phyloP scores from a whole-genome alignment of 108 stramenopile species.

The Halocafeteria seosinensis region DNA sequence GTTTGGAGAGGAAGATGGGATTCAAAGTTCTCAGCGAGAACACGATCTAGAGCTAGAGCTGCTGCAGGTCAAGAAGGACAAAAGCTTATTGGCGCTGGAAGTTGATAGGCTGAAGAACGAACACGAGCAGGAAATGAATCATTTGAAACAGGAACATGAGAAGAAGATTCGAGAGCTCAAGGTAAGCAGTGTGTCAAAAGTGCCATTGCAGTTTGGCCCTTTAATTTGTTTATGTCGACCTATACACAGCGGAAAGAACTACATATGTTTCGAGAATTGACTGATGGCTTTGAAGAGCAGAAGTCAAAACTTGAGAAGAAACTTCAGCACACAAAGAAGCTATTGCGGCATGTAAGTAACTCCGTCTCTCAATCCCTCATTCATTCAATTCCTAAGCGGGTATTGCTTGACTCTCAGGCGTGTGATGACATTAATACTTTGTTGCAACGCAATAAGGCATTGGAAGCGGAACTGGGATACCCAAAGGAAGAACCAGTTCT shows the following conservation, averaged over 20 bases:
- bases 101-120: background rate
- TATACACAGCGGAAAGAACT: background rate
- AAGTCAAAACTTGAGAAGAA: constrained; percentile 23
- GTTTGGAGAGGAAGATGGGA: background rate
- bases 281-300: background rate
- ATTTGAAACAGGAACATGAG: background rate
- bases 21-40: too few species aligned
- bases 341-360: constrained; percentile 1
- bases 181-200: too few species aligned
- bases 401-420: too few species aligned
- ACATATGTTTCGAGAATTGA: background rate
- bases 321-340: background rate
- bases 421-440: too few species aligned
- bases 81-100: background rate
- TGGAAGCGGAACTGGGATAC: too few species aligned
- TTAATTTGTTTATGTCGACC: too few species aligned
- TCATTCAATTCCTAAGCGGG: too few species aligned
- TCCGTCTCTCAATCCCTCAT: too few species aligned
- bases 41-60: constrained; percentile 2
- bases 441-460: too few species aligned
- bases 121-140: background rate
- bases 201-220: too few species aligned
- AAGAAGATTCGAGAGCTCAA: background rate
- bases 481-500: too few species aligned
- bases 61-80: background rate